Conservation (phyloP, 2,329 filamentous ascomycete genomes). For the Cladosporium halotolerans region DNA sequence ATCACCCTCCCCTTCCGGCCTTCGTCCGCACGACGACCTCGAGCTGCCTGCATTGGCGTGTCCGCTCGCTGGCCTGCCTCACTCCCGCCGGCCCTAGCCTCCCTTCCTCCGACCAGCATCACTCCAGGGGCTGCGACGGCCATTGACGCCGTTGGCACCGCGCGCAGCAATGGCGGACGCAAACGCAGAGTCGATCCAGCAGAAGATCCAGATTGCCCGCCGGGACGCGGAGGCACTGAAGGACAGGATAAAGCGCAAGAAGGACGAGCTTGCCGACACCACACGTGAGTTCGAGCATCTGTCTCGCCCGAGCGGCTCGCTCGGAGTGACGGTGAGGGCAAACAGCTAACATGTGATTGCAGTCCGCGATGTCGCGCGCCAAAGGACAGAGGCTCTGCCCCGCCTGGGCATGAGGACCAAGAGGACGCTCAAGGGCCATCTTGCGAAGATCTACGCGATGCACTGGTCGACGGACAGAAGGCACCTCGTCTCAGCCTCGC, state of each 20-base stretch:
- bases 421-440: conserved; percentile 91
- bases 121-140: conserved; percentile 11
- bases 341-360: conserved; percentile 20
- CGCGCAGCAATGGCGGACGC: conserved; percentile 40
- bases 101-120: not conserved
- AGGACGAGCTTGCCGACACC: conserved; percentile 97
- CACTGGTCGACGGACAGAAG: conserved; percentile 98
- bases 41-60: conserved; percentile 1
- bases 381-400: conserved; percentile 85
- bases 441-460: conserved; percentile 99
- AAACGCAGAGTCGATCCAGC: conserved; percentile 46
- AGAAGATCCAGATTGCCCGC: conserved; percentile 84
- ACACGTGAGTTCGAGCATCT: conserved; percentile 63
- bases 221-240: conserved; percentile 97
- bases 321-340: not conserved
- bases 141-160: conserved; percentile 11
- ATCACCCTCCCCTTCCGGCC: not conserved
- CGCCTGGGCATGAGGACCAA: conserved; percentile 97
- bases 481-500: conserved; percentile 94
- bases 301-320: not conserved
- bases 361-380: conserved; percentile 90
- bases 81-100: conserved; percentile 2
- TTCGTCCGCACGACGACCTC: not conserved
- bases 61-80: conserved; percentile 3
- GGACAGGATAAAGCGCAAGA: conserved; percentile 98